Evolutionary conservation across 192 early-diverging fungal species (phyloP).

Genomic region (Phycomyces blakesleeanus): DNA sequence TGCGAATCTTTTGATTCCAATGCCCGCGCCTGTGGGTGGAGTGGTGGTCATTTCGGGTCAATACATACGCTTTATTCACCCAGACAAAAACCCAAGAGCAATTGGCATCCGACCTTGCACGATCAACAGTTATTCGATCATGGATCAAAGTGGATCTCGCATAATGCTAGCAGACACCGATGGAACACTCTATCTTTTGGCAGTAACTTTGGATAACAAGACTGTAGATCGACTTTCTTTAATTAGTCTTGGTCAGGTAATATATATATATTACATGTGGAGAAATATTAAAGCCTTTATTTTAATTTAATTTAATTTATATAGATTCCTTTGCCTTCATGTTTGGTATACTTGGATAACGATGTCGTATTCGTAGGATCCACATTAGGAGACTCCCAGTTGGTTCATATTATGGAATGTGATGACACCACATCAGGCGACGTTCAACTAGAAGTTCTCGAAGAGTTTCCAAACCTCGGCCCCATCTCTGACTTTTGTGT

Average conservation of each 20-base stretch:
- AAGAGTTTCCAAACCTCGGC: slow-evolving; percentile 72
- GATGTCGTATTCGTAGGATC: slow-evolving; percentile 83
- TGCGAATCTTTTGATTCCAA: slow-evolving; percentile 55
- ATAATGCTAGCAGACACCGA: slow-evolving; percentile 68
- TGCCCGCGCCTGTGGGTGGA: slow-evolving; percentile 55
- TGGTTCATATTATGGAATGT: slow-evolving; percentile 51
- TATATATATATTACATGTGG: background rate
- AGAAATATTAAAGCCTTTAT: too few species aligned
- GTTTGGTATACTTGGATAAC: slow-evolving; percentile 66
- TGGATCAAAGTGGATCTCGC: slow-evolving; percentile 52
- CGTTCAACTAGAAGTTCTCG: slow-evolving; percentile 52
- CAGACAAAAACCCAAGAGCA: slow-evolving; percentile 30
- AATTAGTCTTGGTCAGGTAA: slow-evolving; percentile 53
- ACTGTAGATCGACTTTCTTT: slow-evolving; percentile 32
- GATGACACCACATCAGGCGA: slow-evolving; percentile 34
- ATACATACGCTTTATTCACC: slow-evolving; percentile 50
- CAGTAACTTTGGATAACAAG: slow-evolving; percentile 39
- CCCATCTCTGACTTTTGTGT: slow-evolving; percentile 87
- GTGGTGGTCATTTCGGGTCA: slow-evolving; percentile 54
- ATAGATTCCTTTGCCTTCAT: slow-evolving; percentile 55
- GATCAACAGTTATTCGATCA: slow-evolving; percentile 40
- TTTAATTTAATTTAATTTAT: too few species aligned
- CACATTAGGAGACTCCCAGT: slow-evolving; percentile 81
- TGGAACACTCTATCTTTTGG: slow-evolving; percentile 60
- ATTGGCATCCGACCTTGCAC: slow-evolving; percentile 22